Percentiles rank a stretch among this genome's conserved stretches.
Evolutionary conservation across 1,139 yeast species (phyloP).

Genomic region (Saccharomyces hybrid): DNA sequence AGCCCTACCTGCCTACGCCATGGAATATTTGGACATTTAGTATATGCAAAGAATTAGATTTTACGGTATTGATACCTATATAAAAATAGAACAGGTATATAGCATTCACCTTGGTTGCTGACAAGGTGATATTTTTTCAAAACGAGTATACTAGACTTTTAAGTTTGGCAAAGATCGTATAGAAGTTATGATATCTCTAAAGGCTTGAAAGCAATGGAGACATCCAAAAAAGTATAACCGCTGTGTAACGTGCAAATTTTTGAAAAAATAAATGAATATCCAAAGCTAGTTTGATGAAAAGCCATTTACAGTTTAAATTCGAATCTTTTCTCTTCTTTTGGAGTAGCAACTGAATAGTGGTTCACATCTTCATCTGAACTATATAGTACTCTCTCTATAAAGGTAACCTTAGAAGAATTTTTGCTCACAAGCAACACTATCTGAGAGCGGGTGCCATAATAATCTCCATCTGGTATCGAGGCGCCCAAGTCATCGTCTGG

Average conservation of each 20-base stretch:
- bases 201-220: neutral
- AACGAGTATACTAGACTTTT: neutral
- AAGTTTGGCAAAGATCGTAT: neutral
- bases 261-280: neutral
- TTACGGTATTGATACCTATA: neutral
- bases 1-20: constrained; percentile 22
- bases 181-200: neutral
- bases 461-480: constrained; percentile 38
- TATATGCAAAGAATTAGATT: neutral
- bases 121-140: neutral
- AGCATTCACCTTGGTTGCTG: neutral
- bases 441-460: constrained; percentile 88
- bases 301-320: constrained; percentile 12
- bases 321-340: constrained; percentile 15
- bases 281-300: neutral
- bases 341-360: constrained; percentile 12
- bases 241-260: neutral
- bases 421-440: constrained; percentile 61
- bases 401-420: constrained; percentile 38
- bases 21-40: constrained; percentile 26
- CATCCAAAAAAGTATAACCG: neutral
- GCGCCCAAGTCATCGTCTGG: constrained; percentile 32
- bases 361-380: constrained; percentile 30
- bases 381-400: constrained; percentile 40
- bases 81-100: neutral